Evolutionary conservation across 176 grass and related monocot species (phyloP).

Genomic region (Chloris gayana): DNA sequence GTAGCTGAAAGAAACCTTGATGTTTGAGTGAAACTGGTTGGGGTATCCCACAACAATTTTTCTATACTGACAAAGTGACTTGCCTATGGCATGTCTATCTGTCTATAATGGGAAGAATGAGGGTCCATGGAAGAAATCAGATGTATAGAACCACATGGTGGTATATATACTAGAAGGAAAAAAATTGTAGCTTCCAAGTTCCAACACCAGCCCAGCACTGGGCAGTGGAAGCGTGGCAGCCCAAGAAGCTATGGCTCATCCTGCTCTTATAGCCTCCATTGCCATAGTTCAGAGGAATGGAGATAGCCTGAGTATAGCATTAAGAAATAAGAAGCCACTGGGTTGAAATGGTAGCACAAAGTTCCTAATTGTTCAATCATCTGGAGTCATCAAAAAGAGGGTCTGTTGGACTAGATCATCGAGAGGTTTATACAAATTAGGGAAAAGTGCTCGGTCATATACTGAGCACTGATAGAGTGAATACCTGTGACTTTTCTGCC

Average conservation of each 20-base stretch:
- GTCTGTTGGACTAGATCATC: background rate
- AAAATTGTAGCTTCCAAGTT: conserved; percentile 30
- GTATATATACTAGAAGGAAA: background rate
- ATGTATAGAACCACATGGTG: conserved; percentile 31
- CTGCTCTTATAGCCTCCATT: background rate
- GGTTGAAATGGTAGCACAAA: background rate
- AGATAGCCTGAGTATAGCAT: background rate
- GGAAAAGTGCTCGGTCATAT: conserved; percentile 6
- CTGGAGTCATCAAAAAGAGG: background rate
- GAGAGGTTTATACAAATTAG: background rate
- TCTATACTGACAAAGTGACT: conserved; percentile 26
- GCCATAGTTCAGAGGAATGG: background rate
- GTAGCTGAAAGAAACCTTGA: background rate
- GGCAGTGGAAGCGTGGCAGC: background rate
- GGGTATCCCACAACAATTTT: conserved; percentile 40
- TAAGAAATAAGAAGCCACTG: background rate
- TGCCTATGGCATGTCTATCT: conserved; percentile 26
- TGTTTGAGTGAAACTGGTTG: conserved; percentile 29
- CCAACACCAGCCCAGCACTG: conserved; percentile 32
- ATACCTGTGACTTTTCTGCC: background rate
- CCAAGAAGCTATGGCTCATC: background rate
- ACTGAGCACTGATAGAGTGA: background rate
- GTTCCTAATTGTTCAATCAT: background rate
- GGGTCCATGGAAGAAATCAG: conserved; percentile 39
- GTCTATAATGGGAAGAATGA: conserved; percentile 42